These are phyloP conservation scores for Blastomyces gilchristii DNA, from an alignment of 2,329 filamentous ascomycete species.

Conservation along the genomic window DNA sequence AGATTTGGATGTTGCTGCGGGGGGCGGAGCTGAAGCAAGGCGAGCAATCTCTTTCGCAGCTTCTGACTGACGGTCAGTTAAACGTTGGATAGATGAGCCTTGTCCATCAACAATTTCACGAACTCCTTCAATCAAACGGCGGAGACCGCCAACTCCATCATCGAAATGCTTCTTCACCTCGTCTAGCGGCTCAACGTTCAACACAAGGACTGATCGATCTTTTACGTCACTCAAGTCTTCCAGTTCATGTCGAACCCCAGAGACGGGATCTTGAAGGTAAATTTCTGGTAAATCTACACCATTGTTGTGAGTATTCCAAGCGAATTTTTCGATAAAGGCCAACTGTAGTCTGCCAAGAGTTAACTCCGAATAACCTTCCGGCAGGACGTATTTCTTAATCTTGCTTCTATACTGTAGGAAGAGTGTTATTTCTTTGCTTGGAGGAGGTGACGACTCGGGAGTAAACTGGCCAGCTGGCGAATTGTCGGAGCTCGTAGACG, in stretches of 20 bases:
- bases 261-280: conserved; percentile 92
- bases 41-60: conserved; percentile 76
- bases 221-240: conserved; percentile 91
- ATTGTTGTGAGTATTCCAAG: conserved; percentile 95
- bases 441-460: conserved; percentile 57
- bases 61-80: conserved; percentile 85
- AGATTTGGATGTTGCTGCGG: conserved; percentile 25
- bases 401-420: conserved; percentile 96
- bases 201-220: conserved; percentile 84
- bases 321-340: conserved; percentile 97
- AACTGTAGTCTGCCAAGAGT: conserved; percentile 82
- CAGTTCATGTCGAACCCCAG: conserved; percentile 90
- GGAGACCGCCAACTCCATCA: conserved; percentile 72
- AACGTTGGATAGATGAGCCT: conserved; percentile 66
- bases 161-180: conserved; percentile 96
- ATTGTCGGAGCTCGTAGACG: conserved; percentile 9
- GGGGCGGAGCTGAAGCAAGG: conserved; percentile 43
- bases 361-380: conserved; percentile 73
- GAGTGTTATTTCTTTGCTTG: conserved; percentile 78
- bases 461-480: conserved; percentile 35
- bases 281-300: conserved; percentile 90
- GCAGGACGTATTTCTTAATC: conserved; percentile 87
- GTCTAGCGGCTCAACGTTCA: conserved; percentile 87
- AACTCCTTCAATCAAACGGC: conserved; percentile 73
- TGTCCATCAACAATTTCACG: conserved; percentile 77